A percentile compares a stretch with the other conserved stretches of the same genome.
phyloP scores from a whole-genome alignment of 495 filamentous ascomycete genomes.

The Aspergillus steynii region DNA sequence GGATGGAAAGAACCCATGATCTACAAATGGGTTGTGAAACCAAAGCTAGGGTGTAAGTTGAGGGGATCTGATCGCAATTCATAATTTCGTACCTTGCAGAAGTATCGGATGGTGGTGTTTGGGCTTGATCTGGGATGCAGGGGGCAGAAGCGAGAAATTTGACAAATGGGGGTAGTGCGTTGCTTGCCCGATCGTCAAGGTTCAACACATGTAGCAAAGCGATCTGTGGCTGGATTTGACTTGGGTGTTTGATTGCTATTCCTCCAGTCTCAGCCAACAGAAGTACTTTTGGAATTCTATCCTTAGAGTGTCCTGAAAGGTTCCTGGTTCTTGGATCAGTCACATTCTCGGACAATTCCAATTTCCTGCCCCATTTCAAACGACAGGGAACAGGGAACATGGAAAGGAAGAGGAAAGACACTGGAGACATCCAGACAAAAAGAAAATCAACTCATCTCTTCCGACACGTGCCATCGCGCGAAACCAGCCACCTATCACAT shows the following conservation, averaged over 20 bases:
- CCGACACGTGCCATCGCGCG: neutral
- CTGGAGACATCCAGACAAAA: neutral
- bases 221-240: slow-evolving; percentile 1
- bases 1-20: neutral
- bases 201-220: slow-evolving; percentile 9
- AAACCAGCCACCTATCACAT: neutral
- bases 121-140: neutral
- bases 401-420: neutral
- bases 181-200: slow-evolving; percentile 2
- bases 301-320: neutral
- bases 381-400: neutral
- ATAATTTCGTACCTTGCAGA: slow-evolving; percentile 3
- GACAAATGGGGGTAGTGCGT: slow-evolving; percentile 1
- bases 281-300: neutral
- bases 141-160: slow-evolving; percentile 1
- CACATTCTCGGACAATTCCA: slow-evolving; percentile 3
- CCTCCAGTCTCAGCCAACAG: neutral
- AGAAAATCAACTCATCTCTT: neutral
- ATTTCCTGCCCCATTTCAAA: neutral
- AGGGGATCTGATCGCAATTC: slow-evolving; percentile 9
- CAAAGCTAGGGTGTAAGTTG: slow-evolving; percentile 1
- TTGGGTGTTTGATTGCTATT: neutral
- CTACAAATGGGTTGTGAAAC: slow-evolving; percentile 7
- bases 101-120: slow-evolving; percentile 6
- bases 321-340: slow-evolving; percentile 4